Percentiles rank a stretch among this genome's conserved stretches.
These are phyloP conservation scores for Thinopyrum elongatum DNA, from an alignment of 176 grass and related monocot species.

Conservation along the genomic window DNA sequence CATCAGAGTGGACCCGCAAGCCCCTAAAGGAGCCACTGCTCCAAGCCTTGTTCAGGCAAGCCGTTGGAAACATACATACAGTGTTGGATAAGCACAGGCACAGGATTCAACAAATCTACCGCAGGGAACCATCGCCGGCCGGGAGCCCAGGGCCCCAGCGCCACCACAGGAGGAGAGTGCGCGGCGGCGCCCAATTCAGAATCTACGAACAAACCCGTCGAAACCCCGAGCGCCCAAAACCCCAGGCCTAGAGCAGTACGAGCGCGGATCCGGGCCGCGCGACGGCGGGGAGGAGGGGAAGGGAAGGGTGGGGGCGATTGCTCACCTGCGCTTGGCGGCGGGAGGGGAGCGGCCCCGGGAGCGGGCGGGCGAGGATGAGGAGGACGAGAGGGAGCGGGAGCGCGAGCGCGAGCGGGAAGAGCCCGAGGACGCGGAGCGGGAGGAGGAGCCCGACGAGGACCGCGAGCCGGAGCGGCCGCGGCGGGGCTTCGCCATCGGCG, in stretches of 20 bases:
- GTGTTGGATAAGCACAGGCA: neutral
- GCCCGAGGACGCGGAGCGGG: constrained; percentile 54
- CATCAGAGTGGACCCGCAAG: neutral
- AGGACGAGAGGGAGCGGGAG: constrained; percentile 59
- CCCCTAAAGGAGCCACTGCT: neutral
- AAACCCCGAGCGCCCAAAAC: neutral
- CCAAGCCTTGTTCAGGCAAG: neutral
- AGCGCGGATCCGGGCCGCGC: neutral
- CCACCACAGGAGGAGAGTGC: neutral
- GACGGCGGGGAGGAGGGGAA: constrained; percentile 7
- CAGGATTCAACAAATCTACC: neutral
- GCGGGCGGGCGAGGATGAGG: constrained; percentile 63
- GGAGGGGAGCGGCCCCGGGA: constrained; percentile 84
- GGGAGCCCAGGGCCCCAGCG: neutral
- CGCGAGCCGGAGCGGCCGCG: constrained; percentile 54
- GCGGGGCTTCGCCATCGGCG: constrained; percentile 85
- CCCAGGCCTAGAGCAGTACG: neutral
- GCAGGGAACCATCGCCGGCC: neutral
- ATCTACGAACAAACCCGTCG: neutral
- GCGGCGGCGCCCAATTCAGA: neutral
- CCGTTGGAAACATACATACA: no score
- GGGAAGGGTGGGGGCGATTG: neutral
- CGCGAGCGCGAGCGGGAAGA: constrained; percentile 56
- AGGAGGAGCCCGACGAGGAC: constrained; percentile 72
- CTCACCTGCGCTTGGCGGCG: constrained; percentile 63